Conservation (phyloP, 139 green algal species). For the Nannochloris sp. region DNA sequence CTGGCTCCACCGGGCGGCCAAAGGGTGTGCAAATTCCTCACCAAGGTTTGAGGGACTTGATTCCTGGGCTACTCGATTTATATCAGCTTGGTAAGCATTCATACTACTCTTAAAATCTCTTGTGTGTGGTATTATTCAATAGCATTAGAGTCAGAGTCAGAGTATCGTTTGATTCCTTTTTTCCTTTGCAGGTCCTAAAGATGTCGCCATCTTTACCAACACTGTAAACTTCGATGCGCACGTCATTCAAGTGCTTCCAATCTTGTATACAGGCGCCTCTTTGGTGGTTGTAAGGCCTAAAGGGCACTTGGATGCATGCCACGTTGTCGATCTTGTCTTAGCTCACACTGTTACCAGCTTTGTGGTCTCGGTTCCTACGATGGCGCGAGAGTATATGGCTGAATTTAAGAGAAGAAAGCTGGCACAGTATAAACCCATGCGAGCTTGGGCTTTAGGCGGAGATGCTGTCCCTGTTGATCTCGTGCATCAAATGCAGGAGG, state of each 20-base stretch:
- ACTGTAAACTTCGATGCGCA: slow-evolving; percentile 19
- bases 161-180: background rate
- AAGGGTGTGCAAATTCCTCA: slow-evolving; percentile 45
- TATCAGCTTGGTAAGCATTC: background rate
- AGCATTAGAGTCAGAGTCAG: background rate
- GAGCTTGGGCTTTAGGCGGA: background rate
- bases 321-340: slow-evolving; percentile 5
- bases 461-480: slow-evolving; percentile 16
- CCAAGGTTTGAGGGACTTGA: slow-evolving; percentile 20
- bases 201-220: background rate
- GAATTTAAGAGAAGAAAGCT: slow-evolving; percentile 6
- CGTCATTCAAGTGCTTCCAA: background rate
- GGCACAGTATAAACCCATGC: slow-evolving; percentile 2
- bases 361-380: slow-evolving; percentile 3
- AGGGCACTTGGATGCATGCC: slow-evolving; percentile 7
- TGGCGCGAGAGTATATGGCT: background rate
- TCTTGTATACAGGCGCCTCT: background rate
- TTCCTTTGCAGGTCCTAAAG: background rate
- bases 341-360: slow-evolving; percentile 2
- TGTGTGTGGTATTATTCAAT: background rate
- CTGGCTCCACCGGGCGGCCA: slow-evolving; percentile 32
- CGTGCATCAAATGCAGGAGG: background rate
- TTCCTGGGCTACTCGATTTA: background rate
- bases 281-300: background rate
- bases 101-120: background rate